Base-by-base conservation (phyloP, 352 stramenopile genomes). In the Globisporangium irregulare region DNA sequence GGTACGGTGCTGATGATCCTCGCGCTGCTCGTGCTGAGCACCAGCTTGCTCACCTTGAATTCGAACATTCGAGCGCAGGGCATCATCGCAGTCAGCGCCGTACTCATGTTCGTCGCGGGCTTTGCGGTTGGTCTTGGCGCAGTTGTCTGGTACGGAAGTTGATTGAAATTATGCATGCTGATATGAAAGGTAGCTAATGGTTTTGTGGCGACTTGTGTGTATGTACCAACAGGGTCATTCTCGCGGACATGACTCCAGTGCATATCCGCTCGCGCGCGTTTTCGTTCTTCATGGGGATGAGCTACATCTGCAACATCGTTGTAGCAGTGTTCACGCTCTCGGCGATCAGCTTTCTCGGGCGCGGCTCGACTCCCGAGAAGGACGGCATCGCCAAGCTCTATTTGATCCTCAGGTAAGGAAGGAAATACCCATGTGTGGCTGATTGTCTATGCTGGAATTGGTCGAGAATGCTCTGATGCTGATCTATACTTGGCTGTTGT, bases 161-260 rank as follows among this genome's bases (percentile, higher is more conserved):
- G 32, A 18, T 38, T 43, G 48, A 20, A 24, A 62, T 12, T n/a
- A 22, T 62, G 56, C 1, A 9, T 48, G 12, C 69, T 59, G 4
- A 27, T 3, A 10, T 22, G 57, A 29, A 38, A 38, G 38, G 38
- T 54, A 36, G 10, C 36, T 29, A n/a, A 34, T 18, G 9, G 8
- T 51, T 50, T 57, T 61, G 1, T 48, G 10, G 18, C 20, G 15
- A 3, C 6, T 34, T 27, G 22, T 32, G 20, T 62, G 56, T 62
- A 22, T 29, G 43, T 66, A 61, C 12, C 60, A 41, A 54, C 34
- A 96, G 88, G 89, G 84, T 96, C 15, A 75, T 97, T 22, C 69
- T 97, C 27, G 84, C 82, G 20, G 90, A 97, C 55, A 94, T 97
- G 61, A 95, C 94, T 6, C 89, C 89, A 0, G 92, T 95, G 41